These are phyloP conservation scores for Extremus antarcticus DNA, from an alignment of 495 filamentous ascomycete species.

Conservation along the genomic window DNA sequence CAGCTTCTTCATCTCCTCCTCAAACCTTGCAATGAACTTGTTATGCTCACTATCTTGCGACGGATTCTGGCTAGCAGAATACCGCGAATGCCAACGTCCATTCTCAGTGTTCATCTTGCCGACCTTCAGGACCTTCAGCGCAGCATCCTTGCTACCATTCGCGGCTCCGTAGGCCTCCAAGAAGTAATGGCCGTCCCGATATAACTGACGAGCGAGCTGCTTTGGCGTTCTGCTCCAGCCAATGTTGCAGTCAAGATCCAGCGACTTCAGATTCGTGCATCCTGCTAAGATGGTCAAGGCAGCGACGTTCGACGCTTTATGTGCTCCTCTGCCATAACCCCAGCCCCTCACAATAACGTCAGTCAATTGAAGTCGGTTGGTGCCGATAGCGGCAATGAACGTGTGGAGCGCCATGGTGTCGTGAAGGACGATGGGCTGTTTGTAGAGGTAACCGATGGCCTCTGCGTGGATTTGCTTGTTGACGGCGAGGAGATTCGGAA, in stretches of 20 bases:
- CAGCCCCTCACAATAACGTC: constrained; percentile 18
- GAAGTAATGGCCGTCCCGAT: constrained; percentile 24
- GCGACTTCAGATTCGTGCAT: constrained; percentile 20
- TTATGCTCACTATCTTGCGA: not conserved
- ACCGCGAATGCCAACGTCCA: too few relatives aligned
- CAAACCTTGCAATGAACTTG: not conserved
- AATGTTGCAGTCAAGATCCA: constrained; percentile 19
- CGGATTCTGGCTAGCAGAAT: too few relatives aligned
- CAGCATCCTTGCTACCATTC: constrained; percentile 19
- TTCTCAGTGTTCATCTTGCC: constrained; percentile 3
- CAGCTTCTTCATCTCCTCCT: constrained; percentile 10
- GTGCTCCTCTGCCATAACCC: constrained; percentile 11
- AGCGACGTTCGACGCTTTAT: constrained; percentile 22
- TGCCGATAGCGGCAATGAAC: constrained; percentile 23
- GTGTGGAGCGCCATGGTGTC: constrained; percentile 23
- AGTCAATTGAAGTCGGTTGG: constrained; percentile 15
- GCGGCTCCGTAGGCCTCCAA: constrained; percentile 22
- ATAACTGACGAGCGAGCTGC: constrained; percentile 20
- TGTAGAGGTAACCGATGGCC: constrained; percentile 23
- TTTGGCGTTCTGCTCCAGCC: constrained; percentile 1
- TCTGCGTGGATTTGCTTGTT: constrained; percentile 25
- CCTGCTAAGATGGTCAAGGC: constrained; percentile 18
- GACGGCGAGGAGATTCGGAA: constrained; percentile 22
- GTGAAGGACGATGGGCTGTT: constrained; percentile 19
- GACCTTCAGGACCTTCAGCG: constrained; percentile 20